Percentiles rank a stretch among this genome's conserved stretches.
Evolutionary conservation across 108 stramenopile genomes (phyloP).

Genomic region (Nitzschia sp.): DNA sequence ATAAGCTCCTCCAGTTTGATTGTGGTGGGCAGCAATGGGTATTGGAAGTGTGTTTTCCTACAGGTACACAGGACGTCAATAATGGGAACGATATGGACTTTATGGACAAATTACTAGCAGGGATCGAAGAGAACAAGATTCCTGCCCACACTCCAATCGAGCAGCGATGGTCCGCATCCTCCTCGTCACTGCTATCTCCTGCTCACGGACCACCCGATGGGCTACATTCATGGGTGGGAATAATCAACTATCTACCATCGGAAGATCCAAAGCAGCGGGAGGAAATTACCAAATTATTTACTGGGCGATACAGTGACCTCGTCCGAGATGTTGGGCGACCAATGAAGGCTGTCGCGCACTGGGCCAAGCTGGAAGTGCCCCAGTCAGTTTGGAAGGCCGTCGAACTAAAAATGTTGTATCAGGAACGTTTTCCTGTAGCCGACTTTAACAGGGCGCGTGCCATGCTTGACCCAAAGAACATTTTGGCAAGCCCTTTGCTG

Average conservation of each 20-base stretch:
- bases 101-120: constrained; percentile 71
- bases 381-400: constrained; percentile 39
- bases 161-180: constrained; percentile 94
- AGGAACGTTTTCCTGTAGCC: constrained; percentile 52
- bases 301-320: constrained; percentile 71
- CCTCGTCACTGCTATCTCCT: constrained; percentile 88
- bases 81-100: constrained; percentile 80
- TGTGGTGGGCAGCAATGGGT: constrained; percentile 99
- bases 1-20: constrained; percentile 94
- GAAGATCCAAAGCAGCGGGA: constrained; percentile 77
- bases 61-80: constrained; percentile 73
- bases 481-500: constrained; percentile 44
- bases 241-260: constrained; percentile 94
- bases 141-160: constrained; percentile 97
- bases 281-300: constrained; percentile 85
- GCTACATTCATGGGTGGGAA: constrained; percentile 85
- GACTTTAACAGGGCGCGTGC: constrained; percentile 68
- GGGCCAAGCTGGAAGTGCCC: constrained; percentile 94
- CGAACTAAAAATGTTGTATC: constrained; percentile 47
- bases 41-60: constrained; percentile 92
- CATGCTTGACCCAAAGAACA: constrained; percentile 74
- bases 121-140: constrained; percentile 82
- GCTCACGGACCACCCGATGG: constrained; percentile 69
- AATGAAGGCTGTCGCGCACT: constrained; percentile 82
- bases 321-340: constrained; percentile 65